phyloP scores from a whole-genome alignment of 2,329 filamentous ascomycete genomes.

The Verticillium klebahnii region DNA sequence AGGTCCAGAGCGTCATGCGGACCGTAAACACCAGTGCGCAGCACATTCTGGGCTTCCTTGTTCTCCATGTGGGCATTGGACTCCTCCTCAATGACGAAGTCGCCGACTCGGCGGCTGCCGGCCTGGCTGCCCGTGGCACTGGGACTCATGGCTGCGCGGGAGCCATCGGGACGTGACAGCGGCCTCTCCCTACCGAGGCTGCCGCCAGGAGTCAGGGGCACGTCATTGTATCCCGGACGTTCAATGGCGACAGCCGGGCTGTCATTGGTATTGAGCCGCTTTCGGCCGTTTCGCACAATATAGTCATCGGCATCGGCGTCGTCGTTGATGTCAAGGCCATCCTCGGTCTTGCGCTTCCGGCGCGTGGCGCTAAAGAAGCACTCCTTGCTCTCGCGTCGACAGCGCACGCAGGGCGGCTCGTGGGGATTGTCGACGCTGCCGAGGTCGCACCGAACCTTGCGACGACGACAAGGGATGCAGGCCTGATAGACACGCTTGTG shows the following conservation, averaged over 20 bases:
- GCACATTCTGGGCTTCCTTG: constrained; percentile 58
- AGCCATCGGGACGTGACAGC: constrained; percentile 54
- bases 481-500: constrained; percentile 62
- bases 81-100: constrained; percentile 43
- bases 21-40: constrained; percentile 74
- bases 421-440: constrained; percentile 87
- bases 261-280: constrained; percentile 51
- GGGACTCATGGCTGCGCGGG: constrained; percentile 17
- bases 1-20: constrained; percentile 90
- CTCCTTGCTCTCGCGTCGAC: constrained; percentile 89
- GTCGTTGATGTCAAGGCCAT: constrained; percentile 43
- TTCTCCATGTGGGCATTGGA: constrained; percentile 60
- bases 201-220: constrained; percentile 62
- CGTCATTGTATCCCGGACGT: constrained; percentile 41
- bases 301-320: constrained; percentile 54
- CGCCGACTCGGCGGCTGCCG: constrained; percentile 21
- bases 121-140: constrained; percentile 22
- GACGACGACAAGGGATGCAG: constrained; percentile 57
- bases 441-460: constrained; percentile 59
- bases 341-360: constrained; percentile 77
- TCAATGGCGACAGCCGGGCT: constrained; percentile 38
- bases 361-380: constrained; percentile 96
- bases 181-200: constrained; percentile 63
- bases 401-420: constrained; percentile 90
- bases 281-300: constrained; percentile 68